These are phyloP conservation scores for Bombardia bombarda DNA, from an alignment of 495 filamentous ascomycete genomes.

Conservation along the genomic window DNA sequence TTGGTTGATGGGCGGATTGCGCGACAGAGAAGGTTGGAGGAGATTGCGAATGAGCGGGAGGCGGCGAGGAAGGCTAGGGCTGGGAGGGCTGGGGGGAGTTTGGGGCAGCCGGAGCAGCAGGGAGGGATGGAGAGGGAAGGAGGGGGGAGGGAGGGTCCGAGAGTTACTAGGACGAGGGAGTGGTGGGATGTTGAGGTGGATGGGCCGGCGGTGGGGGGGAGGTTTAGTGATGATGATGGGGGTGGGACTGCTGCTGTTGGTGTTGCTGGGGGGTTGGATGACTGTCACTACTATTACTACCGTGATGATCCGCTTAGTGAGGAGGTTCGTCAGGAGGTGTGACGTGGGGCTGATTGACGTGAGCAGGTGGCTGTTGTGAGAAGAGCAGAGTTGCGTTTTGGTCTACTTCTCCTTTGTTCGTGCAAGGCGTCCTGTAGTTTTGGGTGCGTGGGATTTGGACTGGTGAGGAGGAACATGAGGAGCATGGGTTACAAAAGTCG, in stretches of 20 bases:
- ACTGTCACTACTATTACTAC: neutral
- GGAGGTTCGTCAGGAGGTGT: neutral
- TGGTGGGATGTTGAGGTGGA: conserved; percentile 18
- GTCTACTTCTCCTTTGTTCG: neutral
- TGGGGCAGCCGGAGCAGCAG: neutral
- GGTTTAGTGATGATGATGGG: conserved; percentile 1
- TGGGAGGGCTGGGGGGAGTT: conserved; percentile 2
- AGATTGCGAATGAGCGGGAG: conserved; percentile 21
- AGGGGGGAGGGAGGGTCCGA: neutral
- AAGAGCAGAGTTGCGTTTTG: neutral
- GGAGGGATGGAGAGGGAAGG: neutral
- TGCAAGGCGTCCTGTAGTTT: too few relatives aligned
- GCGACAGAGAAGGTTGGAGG: conserved; percentile 31
- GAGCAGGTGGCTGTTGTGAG: neutral
- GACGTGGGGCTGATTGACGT: neutral
- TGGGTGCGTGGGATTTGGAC: too few relatives aligned
- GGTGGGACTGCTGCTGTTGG: conserved; percentile 1
- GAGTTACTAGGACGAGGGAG: too few relatives aligned
- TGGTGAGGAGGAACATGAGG: too few relatives aligned
- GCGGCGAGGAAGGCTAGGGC: neutral
- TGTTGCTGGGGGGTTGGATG: neutral
- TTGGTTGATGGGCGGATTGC: conserved; percentile 36
- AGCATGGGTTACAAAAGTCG: too few relatives aligned
- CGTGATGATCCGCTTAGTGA: too few relatives aligned
- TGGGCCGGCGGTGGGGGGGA: conserved; percentile 2